Percentiles rank a stretch among this genome's conserved stretches.
phyloP scores from a whole-genome alignment of 2,329 filamentous ascomycete species.

The Curvularia lunata region DNA sequence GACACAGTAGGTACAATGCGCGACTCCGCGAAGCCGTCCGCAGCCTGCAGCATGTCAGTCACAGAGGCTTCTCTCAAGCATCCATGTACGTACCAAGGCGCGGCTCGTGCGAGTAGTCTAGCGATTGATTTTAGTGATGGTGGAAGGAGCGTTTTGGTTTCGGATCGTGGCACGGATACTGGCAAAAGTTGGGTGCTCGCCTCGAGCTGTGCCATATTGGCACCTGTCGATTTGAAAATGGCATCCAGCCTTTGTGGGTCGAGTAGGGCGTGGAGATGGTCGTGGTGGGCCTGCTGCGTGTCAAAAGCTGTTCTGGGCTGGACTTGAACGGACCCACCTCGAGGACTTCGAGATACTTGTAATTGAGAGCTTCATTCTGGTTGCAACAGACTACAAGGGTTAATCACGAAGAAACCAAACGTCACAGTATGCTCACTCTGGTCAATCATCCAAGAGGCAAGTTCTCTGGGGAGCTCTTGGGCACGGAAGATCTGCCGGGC shows the following conservation, averaged over 20 bases:
- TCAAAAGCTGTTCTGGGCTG: constrained; percentile 9
- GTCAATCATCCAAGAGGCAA: constrained; percentile 54
- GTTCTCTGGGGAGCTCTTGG: constrained; percentile 46
- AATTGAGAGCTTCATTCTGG: constrained; percentile 45
- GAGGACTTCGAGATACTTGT: constrained; percentile 45
- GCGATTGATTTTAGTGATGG: constrained; percentile 31
- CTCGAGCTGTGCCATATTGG: constrained; percentile 33
- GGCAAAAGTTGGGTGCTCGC: constrained; percentile 12
- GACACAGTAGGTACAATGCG: constrained; percentile 36
- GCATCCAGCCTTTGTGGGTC: constrained; percentile 53
- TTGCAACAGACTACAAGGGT: constrained; percentile 37
- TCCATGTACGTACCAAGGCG: constrained; percentile 31
- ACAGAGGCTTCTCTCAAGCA: background rate
- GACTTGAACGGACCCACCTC: constrained; percentile 20
- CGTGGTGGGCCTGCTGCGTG: constrained; percentile 20
- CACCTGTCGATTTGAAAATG: constrained; percentile 67
- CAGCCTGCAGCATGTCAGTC: constrained; percentile 28
- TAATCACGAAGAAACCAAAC: constrained; percentile 11
- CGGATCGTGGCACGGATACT: constrained; percentile 13
- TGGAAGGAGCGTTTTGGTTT: constrained; percentile 23
- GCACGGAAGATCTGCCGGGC: constrained; percentile 48
- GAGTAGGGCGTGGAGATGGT: constrained; percentile 43
- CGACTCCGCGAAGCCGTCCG: constrained; percentile 27
- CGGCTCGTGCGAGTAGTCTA: constrained; percentile 32
- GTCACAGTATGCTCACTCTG: constrained; percentile 32